phyloP scores from a whole-genome alignment of 345 rosid species.

The Turnera subulata region DNA sequence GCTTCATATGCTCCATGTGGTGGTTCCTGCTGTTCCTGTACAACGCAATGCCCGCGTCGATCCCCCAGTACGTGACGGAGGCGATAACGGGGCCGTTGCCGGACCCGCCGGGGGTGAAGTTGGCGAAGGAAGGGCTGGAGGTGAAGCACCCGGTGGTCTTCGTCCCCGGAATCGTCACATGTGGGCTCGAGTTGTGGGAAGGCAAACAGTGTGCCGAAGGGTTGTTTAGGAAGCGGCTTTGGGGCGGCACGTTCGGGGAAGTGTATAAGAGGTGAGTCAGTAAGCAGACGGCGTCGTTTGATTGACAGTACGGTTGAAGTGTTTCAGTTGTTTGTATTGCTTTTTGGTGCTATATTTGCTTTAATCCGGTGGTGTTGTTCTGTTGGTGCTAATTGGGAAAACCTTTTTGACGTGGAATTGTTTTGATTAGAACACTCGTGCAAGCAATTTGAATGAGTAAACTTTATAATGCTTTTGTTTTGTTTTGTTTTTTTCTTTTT shows the following conservation, averaged over 20 bases:
- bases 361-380: not conserved
- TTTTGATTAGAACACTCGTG: too few species aligned
- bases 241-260: slow-evolving; percentile 75
- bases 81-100: slow-evolving; percentile 56
- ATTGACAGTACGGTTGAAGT: too few species aligned
- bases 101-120: slow-evolving; percentile 64
- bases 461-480: not conserved
- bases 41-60: slow-evolving; percentile 65
- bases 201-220: slow-evolving; percentile 69
- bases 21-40: slow-evolving; percentile 51
- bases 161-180: slow-evolving; percentile 72
- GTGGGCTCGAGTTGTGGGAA: slow-evolving; percentile 72
- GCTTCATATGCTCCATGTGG: slow-evolving; percentile 53
- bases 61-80: slow-evolving; percentile 70
- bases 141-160: slow-evolving; percentile 65
- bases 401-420: too few species aligned
- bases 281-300: too few species aligned
- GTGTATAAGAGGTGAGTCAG: slow-evolving; percentile 52
- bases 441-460: too few species aligned
- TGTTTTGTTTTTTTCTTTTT: slow-evolving; percentile 1
- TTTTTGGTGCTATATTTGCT: too few species aligned
- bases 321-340: too few species aligned
- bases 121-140: slow-evolving; percentile 52
- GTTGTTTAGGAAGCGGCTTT: slow-evolving; percentile 64
- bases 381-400: not conserved